phyloP scores from a whole-genome alignment of 805 yeast genomes.

The Saturnispora besseyi region DNA sequence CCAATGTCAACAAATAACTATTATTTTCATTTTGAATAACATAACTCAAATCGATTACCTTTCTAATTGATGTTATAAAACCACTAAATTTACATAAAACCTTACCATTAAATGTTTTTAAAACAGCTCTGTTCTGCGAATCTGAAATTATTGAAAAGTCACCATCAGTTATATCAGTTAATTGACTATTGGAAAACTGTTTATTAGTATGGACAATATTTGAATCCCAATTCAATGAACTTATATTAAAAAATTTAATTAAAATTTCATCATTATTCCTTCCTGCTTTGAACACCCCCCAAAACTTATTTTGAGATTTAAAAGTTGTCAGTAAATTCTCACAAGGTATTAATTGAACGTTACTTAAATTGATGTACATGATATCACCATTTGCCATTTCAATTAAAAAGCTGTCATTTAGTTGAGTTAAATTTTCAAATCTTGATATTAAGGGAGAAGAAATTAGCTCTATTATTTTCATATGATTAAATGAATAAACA shows the following conservation, averaged over 20 bases:
- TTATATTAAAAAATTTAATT: background rate
- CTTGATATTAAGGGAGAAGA: constrained; percentile 21
- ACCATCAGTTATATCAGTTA: constrained; percentile 1
- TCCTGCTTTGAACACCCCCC: constrained; percentile 1
- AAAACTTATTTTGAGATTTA: constrained; percentile 1
- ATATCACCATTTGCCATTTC: constrained; percentile 17
- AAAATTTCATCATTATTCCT: background rate
- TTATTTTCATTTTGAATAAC: constrained; percentile 7
- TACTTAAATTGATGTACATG: constrained; percentile 11
- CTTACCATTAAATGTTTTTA: background rate
- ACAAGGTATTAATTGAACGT: constrained; percentile 9
- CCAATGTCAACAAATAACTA: constrained; percentile 11
- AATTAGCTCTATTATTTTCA: constrained; percentile 11
- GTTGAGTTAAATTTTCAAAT: constrained; percentile 13
- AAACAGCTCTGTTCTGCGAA: background rate
- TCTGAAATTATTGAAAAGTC: constrained; percentile 1
- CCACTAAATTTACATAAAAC: constrained; percentile 9
- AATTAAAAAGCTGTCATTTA: constrained; percentile 14
- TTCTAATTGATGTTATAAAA: background rate
- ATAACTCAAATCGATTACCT: constrained; percentile 9
- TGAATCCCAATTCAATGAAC: background rate
- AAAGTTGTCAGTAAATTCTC: constrained; percentile 7
- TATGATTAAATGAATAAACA: constrained; percentile 15
- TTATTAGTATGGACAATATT: background rate
- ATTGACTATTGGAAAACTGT: too few species aligned